phyloP scores from a whole-genome alignment of 805 yeast genomes.

The Nakazawaea wickerhamii region DNA sequence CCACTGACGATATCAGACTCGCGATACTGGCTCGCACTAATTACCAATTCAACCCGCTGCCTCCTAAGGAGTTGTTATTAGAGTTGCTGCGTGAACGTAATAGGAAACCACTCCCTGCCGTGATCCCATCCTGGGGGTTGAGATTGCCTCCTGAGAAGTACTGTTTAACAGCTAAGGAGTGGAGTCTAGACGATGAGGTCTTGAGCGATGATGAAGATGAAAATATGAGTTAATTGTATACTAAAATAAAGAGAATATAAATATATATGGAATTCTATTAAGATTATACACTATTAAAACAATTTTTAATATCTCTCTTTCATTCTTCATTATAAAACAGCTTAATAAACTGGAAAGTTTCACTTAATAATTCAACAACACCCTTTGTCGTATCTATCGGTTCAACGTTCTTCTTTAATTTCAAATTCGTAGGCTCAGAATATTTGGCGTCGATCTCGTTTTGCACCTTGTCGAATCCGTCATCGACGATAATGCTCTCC shows the following conservation, averaged over 20 bases:
- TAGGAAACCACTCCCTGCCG: constrained; percentile 84
- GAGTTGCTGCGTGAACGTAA: constrained; percentile 92
- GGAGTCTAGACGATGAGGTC: constrained; percentile 55
- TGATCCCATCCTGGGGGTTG: constrained; percentile 86
- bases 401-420: constrained; percentile 6
- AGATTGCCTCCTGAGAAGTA: constrained; percentile 97
- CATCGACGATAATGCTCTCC: constrained; percentile 59
- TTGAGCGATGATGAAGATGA: constrained; percentile 16
- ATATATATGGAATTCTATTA: no score
- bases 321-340: constrained; percentile 25
- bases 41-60: constrained; percentile 92
- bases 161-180: constrained; percentile 80
- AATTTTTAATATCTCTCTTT: no score
- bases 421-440: constrained; percentile 26
- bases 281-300: no score
- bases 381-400: constrained; percentile 39
- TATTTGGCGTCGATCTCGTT: constrained; percentile 66
- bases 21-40: constrained; percentile 94
- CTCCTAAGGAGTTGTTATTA: constrained; percentile 86
- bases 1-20: constrained; percentile 85
- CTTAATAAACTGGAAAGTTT: constrained; percentile 42
- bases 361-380: constrained; percentile 50
- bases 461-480: constrained; percentile 73
- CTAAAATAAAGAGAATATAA: no score
- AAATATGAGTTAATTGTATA: constrained; percentile 3